Percentiles rank a stretch among this genome's conserved stretches.
Conservation (phyloP, 169 alveolate genomes). For the Eimeria sp. region DNA sequence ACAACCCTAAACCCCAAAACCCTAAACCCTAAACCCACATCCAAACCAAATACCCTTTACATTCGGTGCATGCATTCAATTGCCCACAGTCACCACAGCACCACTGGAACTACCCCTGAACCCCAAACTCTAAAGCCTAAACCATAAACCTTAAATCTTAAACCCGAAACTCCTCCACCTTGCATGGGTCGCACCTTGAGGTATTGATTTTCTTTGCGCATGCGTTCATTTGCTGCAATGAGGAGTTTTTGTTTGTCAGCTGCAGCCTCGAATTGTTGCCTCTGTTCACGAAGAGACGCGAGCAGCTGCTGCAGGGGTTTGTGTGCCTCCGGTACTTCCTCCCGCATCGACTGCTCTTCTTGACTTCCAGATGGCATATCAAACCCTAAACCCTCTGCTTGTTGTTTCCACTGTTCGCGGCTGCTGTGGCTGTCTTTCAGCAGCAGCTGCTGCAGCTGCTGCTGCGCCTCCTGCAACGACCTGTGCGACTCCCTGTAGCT, state of each 20-base stretch:
- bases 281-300: conserved; percentile 11
- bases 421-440: background rate
- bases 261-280: background rate
- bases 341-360: conserved; percentile 4
- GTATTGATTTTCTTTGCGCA: conserved; percentile 18
- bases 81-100: background rate
- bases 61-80: background rate
- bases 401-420: conserved; percentile 2
- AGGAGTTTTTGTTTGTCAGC: background rate
- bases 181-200: conserved; percentile 29
- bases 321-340: conserved; percentile 2
- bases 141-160: too few species aligned
- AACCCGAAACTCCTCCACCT: background rate
- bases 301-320: conserved; percentile 41
- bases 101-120: background rate
- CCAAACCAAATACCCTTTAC: background rate
- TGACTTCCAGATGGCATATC: background rate
- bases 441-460: conserved; percentile 35
- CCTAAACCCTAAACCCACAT: too few species aligned
- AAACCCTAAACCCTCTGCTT: background rate
- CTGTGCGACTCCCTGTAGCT: conserved; percentile 5
- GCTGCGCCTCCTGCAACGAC: conserved; percentile 55
- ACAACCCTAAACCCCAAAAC: too few species aligned
- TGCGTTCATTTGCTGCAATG: conserved; percentile 23
- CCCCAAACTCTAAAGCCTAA: background rate